Evolutionary conservation across 306 rosid species (phyloP), one percentile per base, ranked within the genome.

Genomic region (Ammopiptanthus mongolicus): DNA sequence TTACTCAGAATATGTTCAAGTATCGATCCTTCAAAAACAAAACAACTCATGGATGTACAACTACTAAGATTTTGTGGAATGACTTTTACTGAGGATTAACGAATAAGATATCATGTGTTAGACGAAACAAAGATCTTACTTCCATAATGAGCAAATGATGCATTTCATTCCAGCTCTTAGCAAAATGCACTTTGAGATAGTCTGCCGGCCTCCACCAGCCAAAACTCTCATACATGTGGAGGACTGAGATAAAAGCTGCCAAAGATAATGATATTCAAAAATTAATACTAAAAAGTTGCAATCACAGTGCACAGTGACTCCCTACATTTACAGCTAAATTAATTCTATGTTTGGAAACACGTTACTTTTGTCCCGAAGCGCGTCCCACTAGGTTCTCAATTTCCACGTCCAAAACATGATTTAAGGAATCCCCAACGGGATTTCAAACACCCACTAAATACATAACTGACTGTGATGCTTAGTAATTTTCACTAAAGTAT

Each of bases 151-250:
- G 97, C 86, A 95, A 90, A 86, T 95, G 97, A 80, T 95, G 97
- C 99, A 95, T 89, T 87, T 92, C 99, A 85, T 95, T 92, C 99
- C 97, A 92, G 90, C 99, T 95, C 87, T 95, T 97, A 44, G 97
- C 99, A 81, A 95, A 95, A 84, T 95, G 97, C 70, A 95, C 99
- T 89, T 95, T 92, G 83, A 95, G 77, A 86, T 95, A 95, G 78
- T 95, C 99, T 2, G 97, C 93, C 74, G 89, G 91, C 74, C 97
- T 89, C 99, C 97, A 95, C 99, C 99, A 95, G 73, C 99, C 99
- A 78, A 92, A 90, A 76, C 90, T 95, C 86, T 95, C 99, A 9
- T 95, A 95, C 97, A 95, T 47, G 82, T 95, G 99, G 18, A 95
- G 91, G 80, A 95, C 91, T 28, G 99, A 95, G 76, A 95, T 85